Base-by-base conservation (phyloP, 2,329 filamentous ascomycete genomes). In the Fusarium chlamydosporum region DNA sequence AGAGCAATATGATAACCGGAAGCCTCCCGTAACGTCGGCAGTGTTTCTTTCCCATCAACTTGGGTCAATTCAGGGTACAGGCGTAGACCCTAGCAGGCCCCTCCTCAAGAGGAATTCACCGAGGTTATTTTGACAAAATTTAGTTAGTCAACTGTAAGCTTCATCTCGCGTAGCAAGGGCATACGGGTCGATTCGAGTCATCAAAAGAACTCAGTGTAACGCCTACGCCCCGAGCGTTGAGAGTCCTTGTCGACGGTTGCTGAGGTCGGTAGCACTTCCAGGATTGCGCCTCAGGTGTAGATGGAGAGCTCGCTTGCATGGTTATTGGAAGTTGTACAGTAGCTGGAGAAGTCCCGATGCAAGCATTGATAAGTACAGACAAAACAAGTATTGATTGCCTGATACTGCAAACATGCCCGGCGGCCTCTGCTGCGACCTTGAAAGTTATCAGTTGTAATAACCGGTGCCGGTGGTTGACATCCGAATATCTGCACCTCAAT, bases 1-100 rank as follows among this genome's bases (percentile, higher is more conserved):
- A 26, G 7, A 43, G 50, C 16, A 43, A 33, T 34, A 41, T 27
- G 6, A 26, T 18, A 7, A 31, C 20, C 38, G 55, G 47, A 61
- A 48, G 43, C 57, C 34, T 45, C 56, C 53, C 51, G 62, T 63
- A 26, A 64, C 43, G 34, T 33, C 37, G 18, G 57, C 51, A 35
- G 67, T 70, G 65, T 40, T 54, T 65, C 50, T 54, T 60, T 62
- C 62, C 70, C 70, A 60, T 63, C 37, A 56, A 54, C 61, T 68
- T 56, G 65, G 72, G 52, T 61, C 68, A 56, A 61, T 55, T 43
- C 26, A 63, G 54, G 55, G 45, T 43, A 56, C 50, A 51, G 34
- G 23, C 42, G 16, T 38, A 63, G 62, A 58, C 52, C 46, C 56
- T 47, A 27, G 37, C 38, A 23, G 31, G 45, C 52, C 61, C 38